Base-by-base conservation (phyloP, 768 basidiomycete species). In the Nevesoporus exiguus region DNA sequence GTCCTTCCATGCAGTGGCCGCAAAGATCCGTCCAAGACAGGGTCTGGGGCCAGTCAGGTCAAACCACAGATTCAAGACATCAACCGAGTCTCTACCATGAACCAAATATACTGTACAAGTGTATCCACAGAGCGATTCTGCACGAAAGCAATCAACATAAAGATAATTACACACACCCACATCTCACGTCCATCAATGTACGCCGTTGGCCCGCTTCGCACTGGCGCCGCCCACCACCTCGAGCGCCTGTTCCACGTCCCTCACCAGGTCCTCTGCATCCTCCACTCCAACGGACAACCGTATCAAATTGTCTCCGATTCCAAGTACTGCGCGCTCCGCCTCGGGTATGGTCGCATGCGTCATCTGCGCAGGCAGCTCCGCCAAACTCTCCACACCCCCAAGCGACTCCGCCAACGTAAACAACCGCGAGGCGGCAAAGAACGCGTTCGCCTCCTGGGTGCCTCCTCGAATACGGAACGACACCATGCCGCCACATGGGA, bases 321-420 rank as follows among this genome's bases (percentile, higher is more conserved):
- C 94, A 27, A 93, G 73, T 14, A 72, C 47, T 27, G 75, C 80
- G 11, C 92, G 75, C 69, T 90, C 87, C 1, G 70, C 82, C 24
- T 79, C 77, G 0, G 90, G 86, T 45, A 92, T 83, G 47, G 81
- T 81, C 2, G 82, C 85, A 68, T 97, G 95, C 8, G 93, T 96
- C 94, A 97, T 97, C 71, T 77, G 75, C 41, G 85, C 83, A 0
- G 94, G 95, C 42, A 89, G 78, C 69, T 98, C 94, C 0, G 90
- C 89, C 31, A 98, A 72, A 68, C 85, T 88, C 78, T 98, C 96
- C 6, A 97, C 91, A 0, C 94, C 96, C 1, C 96, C 96, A 5
- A 98, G 72, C 24, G 83, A 85, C 78, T 95, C 94, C 0, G 94
- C 95, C 13, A 98, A 76, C 24, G 85, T 79, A 64, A 94, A 93